Evolutionary conservation across 2,329 filamentous ascomycete genomes (phyloP), one percentile per base, ranked within the genome.

Genomic region (Hypoxylon sp.): DNA sequence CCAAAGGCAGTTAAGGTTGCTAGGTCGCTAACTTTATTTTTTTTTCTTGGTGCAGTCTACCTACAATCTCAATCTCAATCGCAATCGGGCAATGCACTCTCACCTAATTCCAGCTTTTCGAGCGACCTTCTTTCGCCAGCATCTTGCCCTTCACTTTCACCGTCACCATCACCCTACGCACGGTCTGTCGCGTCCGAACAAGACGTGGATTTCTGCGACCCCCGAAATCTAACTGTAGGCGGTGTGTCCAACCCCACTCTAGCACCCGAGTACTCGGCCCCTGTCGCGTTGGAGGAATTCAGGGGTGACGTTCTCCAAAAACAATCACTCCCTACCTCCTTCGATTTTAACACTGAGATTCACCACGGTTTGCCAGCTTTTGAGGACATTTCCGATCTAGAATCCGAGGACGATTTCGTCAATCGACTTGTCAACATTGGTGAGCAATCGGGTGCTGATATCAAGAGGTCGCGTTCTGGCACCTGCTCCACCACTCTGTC

Each of bases 191-290:
- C 87, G 50, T 89, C 90, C 1, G 91, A 94, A 77, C 85, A 87
- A 73, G 91, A 94, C 79, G 87, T 94, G 73, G 91, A 94, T 81
- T 97, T 96, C 80, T 97, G 95, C 81, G 94, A 98, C 78, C 94
- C 95, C 35, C 91, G 94, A 77, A 93, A 97, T 78, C 84, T 98
- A 71, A 97, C 92, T 19, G 93, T 97, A 44, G 82, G 82, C 29
- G 86, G 83, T 76, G 81, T 85, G 60, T 80, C 83, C 68, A 86
- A 83, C 74, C 79, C 85, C 42, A 84, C 82, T 8, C 77, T 86
- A 55, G 81, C 85, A 6, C 81, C 86, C 50, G 91, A 94, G 73
- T 91, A 93, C 73, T 86, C 91, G 22, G 85, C 87, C 67, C 84
- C 92, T 72, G 84, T 89, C 46, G 86, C 86, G 17, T 81, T 92